Percentiles rank a stretch among this genome's conserved stretches.
These are phyloP conservation scores for Sporothrix mexicana DNA, from an alignment of 2,329 filamentous ascomycete species.

Conservation along the genomic window DNA sequence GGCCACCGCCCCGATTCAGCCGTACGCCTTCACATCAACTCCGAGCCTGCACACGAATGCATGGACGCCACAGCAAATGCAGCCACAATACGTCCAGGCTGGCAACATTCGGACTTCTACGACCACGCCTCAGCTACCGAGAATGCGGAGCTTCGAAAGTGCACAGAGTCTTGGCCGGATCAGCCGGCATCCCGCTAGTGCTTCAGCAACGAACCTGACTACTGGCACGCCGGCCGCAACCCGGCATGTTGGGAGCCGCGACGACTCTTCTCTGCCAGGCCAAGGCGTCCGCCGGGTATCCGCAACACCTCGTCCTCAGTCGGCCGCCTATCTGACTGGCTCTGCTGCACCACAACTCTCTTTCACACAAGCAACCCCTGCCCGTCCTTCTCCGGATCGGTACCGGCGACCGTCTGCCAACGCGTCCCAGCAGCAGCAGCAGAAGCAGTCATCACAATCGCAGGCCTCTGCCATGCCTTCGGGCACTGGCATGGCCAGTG, in stretches of 20 bases:
- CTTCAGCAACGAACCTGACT: conserved; percentile 50
- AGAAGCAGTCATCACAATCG: conserved; percentile 37
- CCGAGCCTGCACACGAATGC: conserved; percentile 62
- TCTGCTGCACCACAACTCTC: conserved; percentile 53
- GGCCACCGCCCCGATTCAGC: conserved; percentile 67
- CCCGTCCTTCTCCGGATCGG: conserved; percentile 77
- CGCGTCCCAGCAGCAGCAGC: conserved; percentile 39
- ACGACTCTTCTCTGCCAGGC: conserved; percentile 56
- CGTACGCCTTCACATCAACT: conserved; percentile 77
- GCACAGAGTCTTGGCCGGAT: conserved; percentile 21
- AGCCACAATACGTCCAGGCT: conserved; percentile 16
- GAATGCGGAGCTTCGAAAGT: conserved; percentile 48
- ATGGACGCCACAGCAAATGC: conserved; percentile 34
- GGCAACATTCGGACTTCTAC: conserved; percentile 52
- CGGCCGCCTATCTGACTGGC: conserved; percentile 48
- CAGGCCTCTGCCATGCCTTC: conserved; percentile 53
- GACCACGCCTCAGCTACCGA: conserved; percentile 53
- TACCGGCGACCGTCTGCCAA: conserved; percentile 73
- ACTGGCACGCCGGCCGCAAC: conserved; percentile 44
- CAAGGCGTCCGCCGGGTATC: conserved; percentile 49
- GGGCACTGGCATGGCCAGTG: conserved; percentile 59
- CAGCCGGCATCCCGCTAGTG: conserved; percentile 46
- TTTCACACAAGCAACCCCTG: conserved; percentile 62
- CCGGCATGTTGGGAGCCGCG: conserved; percentile 53
- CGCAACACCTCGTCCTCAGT: conserved; percentile 51